Base-by-base conservation (phyloP, 2,329 filamentous ascomycete species). In the Neopestalotiopsis rosae region DNA sequence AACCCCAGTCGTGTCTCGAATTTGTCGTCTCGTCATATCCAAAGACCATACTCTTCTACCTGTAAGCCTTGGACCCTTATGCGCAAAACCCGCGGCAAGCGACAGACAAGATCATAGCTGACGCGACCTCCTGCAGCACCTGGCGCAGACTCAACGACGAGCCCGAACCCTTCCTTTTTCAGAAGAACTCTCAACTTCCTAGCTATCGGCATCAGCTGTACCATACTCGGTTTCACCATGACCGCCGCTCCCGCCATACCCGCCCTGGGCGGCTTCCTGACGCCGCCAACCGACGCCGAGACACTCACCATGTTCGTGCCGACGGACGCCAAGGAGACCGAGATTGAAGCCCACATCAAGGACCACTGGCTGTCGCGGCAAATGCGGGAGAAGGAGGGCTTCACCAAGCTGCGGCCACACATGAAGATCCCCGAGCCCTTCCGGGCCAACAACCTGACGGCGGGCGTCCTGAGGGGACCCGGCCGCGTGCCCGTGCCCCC, bases 401-500 rank as follows among this genome's bases (percentile, higher is more conserved):
- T 91, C 79, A 87, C 84, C 42, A 94, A 97, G 79, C 91, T 92
- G 42, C 89, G 96, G 56, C 95, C 95, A 12, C 94, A 97, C 78
- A 84, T 98, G 78, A 96, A 95, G 81, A 92, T 98, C 76, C 94
- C 95, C 0, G 84, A 86, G 32, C 80, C 86, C 2, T 87, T 94
- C 79, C 89, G 92, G 52, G 81, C 82, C 2, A 90, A 94, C 78
- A 97, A 91, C 80, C 86, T 99, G 66, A 98, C 95, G 0, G 94
- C 88, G 40, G 94, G 94, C 5, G 92, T 92, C 13, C 85, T 99
- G 13, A 79, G 92, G 20, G 95, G 94, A 0, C 87, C 91, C 0
- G 90, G 90, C 40, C 92, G 89, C 79, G 89, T 99, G 70, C 89
- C 89, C 3, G 92, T 97, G 0, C 95, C 95, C 3, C 94, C 95